Conservation (phyloP, 306 rosid genomes). For the Boehmeria nivea region DNA sequence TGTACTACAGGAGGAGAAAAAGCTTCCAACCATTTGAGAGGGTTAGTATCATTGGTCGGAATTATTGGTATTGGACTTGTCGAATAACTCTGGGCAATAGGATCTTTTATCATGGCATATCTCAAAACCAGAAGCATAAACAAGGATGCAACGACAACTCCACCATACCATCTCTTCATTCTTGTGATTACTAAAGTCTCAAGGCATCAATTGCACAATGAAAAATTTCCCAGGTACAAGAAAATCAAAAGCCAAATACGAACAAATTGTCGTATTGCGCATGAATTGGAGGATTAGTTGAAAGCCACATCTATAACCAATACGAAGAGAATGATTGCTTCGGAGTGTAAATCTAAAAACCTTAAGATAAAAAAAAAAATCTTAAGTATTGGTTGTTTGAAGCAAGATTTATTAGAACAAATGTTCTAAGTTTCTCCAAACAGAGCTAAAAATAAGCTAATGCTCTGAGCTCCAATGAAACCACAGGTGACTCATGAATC, state of each 20-base stretch:
- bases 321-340: slow-evolving; percentile 1
- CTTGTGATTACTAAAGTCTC: slow-evolving; percentile 32
- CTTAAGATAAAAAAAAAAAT: too few species aligned
- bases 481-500: slow-evolving; percentile 34
- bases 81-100: slow-evolving; percentile 50
- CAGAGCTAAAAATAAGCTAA: slow-evolving; percentile 4
- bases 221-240: slow-evolving; percentile 25
- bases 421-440: slow-evolving; percentile 20
- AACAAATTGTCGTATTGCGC: slow-evolving; percentile 7
- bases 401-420: too few species aligned
- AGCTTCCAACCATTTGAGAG: slow-evolving; percentile 74
- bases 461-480: slow-evolving; percentile 19
- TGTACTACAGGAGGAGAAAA: slow-evolving; percentile 53
- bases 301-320: too few species aligned
- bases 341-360: too few species aligned
- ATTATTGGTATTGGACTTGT: slow-evolving; percentile 28
- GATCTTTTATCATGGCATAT: slow-evolving; percentile 59
- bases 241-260: slow-evolving; percentile 22
- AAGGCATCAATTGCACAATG: slow-evolving; percentile 25
- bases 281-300: not conserved
- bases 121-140: slow-evolving; percentile 73
- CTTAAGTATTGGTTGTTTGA: too few species aligned
- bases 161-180: slow-evolving; percentile 79
- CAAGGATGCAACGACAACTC: slow-evolving; percentile 52
- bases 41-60: slow-evolving; percentile 50